Conservation (phyloP, 495 filamentous ascomycete genomes). For the Clavariopsis aquatica region DNA sequence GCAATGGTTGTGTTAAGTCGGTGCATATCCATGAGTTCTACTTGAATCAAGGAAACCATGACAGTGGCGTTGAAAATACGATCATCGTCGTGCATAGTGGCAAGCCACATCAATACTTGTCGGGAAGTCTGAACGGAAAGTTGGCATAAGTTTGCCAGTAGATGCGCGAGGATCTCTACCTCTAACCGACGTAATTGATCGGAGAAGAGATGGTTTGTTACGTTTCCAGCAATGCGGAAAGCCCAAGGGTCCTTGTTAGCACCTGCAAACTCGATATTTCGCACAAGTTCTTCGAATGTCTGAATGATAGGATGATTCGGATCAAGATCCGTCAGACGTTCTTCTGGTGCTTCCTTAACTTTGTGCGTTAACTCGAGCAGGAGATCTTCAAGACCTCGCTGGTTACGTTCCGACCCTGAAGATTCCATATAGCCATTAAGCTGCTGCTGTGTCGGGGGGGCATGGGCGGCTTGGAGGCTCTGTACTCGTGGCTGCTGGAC, state of each 20-base stretch:
- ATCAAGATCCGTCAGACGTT: constrained; percentile 68
- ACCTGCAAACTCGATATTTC: constrained; percentile 51
- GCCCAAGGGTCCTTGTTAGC: constrained; percentile 65
- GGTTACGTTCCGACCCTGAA: constrained; percentile 51
- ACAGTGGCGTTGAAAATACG: constrained; percentile 76
- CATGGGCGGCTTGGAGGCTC: constrained; percentile 39
- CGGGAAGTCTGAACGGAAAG: constrained; percentile 72
- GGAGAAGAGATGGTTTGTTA: constrained; percentile 68
- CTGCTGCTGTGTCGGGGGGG: constrained; percentile 54
- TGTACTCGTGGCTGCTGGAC: constrained; percentile 53
- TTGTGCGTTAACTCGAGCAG: constrained; percentile 69
- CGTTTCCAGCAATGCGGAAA: constrained; percentile 65
- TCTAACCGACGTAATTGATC: constrained; percentile 63
- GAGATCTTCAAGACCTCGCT: constrained; percentile 63
- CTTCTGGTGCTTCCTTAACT: constrained; percentile 64
- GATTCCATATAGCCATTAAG: constrained; percentile 67
- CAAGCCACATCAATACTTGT: constrained; percentile 71
- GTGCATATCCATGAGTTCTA: constrained; percentile 71
- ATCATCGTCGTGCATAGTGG: constrained; percentile 69
- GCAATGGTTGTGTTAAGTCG: constrained; percentile 77
- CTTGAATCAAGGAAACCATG: constrained; percentile 72
- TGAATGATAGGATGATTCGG: constrained; percentile 36
- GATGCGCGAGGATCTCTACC: constrained; percentile 77
- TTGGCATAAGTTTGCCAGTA: constrained; percentile 78
- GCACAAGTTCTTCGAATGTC: constrained; percentile 54